A percentile compares a stretch with the other conserved stretches of the same genome.
Conservation (phyloP, 1,284 basidiomycete genomes). For the Cryptococcus floricola region DNA sequence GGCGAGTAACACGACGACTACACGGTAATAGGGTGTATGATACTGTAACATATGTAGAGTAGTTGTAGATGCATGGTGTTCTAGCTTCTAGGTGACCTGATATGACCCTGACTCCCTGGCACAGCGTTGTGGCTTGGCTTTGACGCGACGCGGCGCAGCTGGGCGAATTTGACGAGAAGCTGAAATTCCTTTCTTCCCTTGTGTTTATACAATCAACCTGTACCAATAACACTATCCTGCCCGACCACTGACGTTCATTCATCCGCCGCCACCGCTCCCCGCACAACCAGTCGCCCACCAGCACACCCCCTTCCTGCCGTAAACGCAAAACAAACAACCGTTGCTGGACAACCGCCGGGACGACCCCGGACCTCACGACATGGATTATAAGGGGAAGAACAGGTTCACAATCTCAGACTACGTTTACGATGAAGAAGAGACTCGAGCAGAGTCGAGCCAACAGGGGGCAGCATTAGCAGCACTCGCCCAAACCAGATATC, state of each 20-base stretch:
- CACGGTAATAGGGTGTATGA: conserved; percentile 7
- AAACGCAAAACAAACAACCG: background rate
- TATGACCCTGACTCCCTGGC: no score
- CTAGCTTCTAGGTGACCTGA: no score
- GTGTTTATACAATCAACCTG: no score
- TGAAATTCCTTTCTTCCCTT: no score
- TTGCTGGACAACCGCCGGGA: conserved; percentile 9
- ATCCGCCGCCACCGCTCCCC: background rate
- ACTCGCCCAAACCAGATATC: background rate
- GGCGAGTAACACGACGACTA: conserved; percentile 38
- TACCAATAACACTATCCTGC: no score
- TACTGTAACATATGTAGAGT: no score
- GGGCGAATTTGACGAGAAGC: no score
- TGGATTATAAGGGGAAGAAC: conserved; percentile 6
- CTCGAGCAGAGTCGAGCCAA: conserved; percentile 7
- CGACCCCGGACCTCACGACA: background rate
- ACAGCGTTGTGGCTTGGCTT: no score
- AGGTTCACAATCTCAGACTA: conserved; percentile 36
- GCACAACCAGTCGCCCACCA: conserved; percentile 1
- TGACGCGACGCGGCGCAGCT: no score
- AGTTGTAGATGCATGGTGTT: no score
- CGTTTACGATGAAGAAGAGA: conserved; percentile 14
- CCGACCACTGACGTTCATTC: no score
- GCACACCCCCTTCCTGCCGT: background rate
- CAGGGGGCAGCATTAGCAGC: background rate